Conservation (phyloP, 371 early-diverging fungal species). For the Nosema muscidifuracis region DNA sequence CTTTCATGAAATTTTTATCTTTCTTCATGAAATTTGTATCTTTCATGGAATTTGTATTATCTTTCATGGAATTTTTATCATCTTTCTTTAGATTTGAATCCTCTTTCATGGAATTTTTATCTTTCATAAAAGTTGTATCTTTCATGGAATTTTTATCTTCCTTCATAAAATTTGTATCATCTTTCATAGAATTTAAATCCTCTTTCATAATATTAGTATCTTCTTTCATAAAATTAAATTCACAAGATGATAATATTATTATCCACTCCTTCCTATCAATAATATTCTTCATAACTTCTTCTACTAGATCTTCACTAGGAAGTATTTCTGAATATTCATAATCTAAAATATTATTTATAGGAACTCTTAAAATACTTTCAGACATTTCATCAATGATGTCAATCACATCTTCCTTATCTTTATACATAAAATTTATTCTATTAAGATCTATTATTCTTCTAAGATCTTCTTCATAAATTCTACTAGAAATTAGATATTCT, state of each 20-base stretch:
- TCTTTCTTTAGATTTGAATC: too few species aligned
- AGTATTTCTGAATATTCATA: conserved; percentile 39
- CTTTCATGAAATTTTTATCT: too few species aligned
- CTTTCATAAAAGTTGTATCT: too few species aligned
- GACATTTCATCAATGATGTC: conserved; percentile 32
- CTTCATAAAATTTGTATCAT: too few species aligned
- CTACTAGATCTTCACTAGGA: conserved; percentile 43
- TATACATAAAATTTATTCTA: conserved; percentile 41
- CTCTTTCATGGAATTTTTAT: too few species aligned
- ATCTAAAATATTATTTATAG: conserved; percentile 47
- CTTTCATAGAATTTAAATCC: too few species aligned
- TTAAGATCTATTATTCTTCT: background rate
- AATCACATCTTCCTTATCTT: conserved; percentile 48
- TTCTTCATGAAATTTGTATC: too few species aligned
- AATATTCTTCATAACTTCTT: conserved; percentile 11
- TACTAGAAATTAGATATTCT: conserved; percentile 21
- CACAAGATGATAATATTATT: conserved; percentile 16
- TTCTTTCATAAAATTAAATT: background rate
- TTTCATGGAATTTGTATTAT: too few species aligned
- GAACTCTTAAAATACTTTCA: conserved; percentile 47
- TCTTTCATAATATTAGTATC: too few species aligned
- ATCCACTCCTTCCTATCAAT: conserved; percentile 50
- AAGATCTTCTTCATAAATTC: conserved; percentile 30
- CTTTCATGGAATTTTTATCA: too few species aligned
- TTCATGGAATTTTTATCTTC: too few species aligned